A percentile compares a stretch with the other conserved stretches of the same genome.
Evolutionary conservation across 2,329 filamentous ascomycete species (phyloP).

Genomic region (Leptographium galeiforme): DNA sequence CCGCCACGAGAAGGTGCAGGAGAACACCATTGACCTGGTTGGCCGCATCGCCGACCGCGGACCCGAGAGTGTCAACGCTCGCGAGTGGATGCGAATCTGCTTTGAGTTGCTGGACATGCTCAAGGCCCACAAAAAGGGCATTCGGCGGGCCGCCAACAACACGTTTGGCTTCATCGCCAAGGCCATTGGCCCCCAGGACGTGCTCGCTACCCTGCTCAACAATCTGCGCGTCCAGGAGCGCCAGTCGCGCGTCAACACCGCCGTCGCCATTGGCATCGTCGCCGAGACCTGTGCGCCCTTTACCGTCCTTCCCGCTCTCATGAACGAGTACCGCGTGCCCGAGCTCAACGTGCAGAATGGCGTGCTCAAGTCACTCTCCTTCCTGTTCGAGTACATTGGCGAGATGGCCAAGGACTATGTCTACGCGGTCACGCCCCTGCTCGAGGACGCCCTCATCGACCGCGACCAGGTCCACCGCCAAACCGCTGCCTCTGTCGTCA

Average conservation of each 20-base stretch:
- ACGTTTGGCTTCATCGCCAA: constrained; percentile 99
- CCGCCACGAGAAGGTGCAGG: constrained; percentile 96
- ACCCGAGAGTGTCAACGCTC: constrained; percentile 87
- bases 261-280: constrained; percentile 95
- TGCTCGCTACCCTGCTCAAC: constrained; percentile 87
- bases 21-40: constrained; percentile 96
- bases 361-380: constrained; percentile 90
- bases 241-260: constrained; percentile 95
- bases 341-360: constrained; percentile 98
- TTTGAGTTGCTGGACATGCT: constrained; percentile 98
- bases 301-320: constrained; percentile 92
- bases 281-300: constrained; percentile 97
- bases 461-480: constrained; percentile 96
- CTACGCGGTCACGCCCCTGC: constrained; percentile 87
- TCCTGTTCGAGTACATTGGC: constrained; percentile 97
- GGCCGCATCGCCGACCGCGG: constrained; percentile 96
- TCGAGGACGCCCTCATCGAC: constrained; percentile 95
- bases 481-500: constrained; percentile 91
- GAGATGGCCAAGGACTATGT: constrained; percentile 99
- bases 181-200: constrained; percentile 94
- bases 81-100: constrained; percentile 99
- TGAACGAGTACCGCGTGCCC: constrained; percentile 98
- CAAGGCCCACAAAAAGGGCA: constrained; percentile 99
- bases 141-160: constrained; percentile 95
- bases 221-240: constrained; percentile 95